Evolutionary conservation across 495 filamentous ascomycete genomes (phyloP).

Genomic region (Lepidopterella palustris): DNA sequence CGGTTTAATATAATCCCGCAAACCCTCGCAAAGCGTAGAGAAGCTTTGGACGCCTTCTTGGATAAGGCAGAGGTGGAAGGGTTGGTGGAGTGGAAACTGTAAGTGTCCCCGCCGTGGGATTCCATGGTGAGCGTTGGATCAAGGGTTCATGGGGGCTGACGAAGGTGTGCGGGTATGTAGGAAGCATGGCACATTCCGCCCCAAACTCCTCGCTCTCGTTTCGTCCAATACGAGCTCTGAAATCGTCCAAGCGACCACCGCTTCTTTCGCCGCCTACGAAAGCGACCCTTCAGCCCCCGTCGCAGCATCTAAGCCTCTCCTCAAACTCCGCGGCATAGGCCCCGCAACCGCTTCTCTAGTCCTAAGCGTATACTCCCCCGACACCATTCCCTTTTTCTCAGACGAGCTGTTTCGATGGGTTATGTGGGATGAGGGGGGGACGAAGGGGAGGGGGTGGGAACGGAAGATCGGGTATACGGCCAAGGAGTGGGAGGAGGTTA

Average conservation of each 20-base stretch:
- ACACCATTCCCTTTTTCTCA: conserved; percentile 63
- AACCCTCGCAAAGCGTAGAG: conserved; percentile 9
- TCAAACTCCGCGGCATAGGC: conserved; percentile 58
- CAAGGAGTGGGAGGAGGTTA: conserved; percentile 56
- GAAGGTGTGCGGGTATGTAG: conserved; percentile 31
- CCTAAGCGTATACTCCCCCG: conserved; percentile 53
- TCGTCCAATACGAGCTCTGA: too few relatives aligned
- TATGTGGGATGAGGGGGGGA: conserved; percentile 40
- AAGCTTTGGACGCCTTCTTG: conserved; percentile 17
- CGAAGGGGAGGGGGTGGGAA: conserved; percentile 38
- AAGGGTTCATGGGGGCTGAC: too few relatives aligned
- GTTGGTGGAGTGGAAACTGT: conserved; percentile 77
- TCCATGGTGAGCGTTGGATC: too few relatives aligned
- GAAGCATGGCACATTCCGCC: conserved; percentile 64
- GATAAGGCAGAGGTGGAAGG: conserved; percentile 25
- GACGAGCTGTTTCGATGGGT: conserved; percentile 69
- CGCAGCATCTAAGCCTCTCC: conserved; percentile 43
- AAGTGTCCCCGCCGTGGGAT: conserved; percentile 29
- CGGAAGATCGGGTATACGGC: conserved; percentile 56
- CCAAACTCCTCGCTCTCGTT: conserved; percentile 58
- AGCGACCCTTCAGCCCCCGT: background rate
- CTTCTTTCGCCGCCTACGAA: conserved; percentile 36
- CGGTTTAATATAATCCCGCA: conserved; percentile 30
- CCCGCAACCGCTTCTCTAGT: conserved; percentile 68
- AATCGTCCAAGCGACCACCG: conserved; percentile 37